Conservation (phyloP, 2,329 filamentous ascomycete genomes). For the Hypoxylon sp. region DNA sequence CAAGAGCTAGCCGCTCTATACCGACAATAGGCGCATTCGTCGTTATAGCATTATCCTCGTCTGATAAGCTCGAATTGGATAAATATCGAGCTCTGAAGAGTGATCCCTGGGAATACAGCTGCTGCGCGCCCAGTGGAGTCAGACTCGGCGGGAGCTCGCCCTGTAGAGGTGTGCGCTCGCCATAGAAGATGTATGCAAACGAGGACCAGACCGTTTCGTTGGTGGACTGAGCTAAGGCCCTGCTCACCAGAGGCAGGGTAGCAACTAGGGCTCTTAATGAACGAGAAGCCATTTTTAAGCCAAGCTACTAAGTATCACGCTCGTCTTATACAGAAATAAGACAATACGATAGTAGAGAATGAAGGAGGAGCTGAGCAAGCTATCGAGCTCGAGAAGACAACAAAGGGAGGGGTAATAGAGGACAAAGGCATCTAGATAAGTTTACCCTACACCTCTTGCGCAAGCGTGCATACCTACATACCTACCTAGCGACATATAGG, state of each 20-base stretch:
- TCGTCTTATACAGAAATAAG: slow-evolving; percentile 11
- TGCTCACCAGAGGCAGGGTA: slow-evolving; percentile 43
- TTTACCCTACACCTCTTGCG: slow-evolving; percentile 27
- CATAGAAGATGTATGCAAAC: slow-evolving; percentile 65
- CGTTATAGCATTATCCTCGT: slow-evolving; percentile 49
- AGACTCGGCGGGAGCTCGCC: slow-evolving; percentile 55
- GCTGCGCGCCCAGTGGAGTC: slow-evolving; percentile 69
- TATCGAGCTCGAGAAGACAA: slow-evolving; percentile 31
- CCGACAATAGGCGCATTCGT: slow-evolving; percentile 59
- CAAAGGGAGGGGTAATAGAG: slow-evolving; percentile 42
- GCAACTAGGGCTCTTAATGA: slow-evolving; percentile 38
- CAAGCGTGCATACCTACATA: slow-evolving; percentile 20
- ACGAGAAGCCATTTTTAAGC: slow-evolving; percentile 37
- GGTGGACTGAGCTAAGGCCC: slow-evolving; percentile 52
- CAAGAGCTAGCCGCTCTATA: slow-evolving; percentile 61
- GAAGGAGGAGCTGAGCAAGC: slow-evolving; percentile 24
- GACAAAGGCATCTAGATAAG: slow-evolving; percentile 16
- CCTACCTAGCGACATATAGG: slow-evolving; percentile 8
- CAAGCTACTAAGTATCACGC: slow-evolving; percentile 2
- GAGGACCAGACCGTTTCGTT: slow-evolving; percentile 65
- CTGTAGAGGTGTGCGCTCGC: slow-evolving; percentile 66
- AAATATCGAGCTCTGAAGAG: slow-evolving; percentile 67
- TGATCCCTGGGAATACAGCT: slow-evolving; percentile 65
- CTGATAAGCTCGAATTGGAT: slow-evolving; percentile 43
- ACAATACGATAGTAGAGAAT: slow-evolving; percentile 15